A percentile compares a stretch with the other conserved stretches of the same genome.
phyloP scores from a whole-genome alignment of 179 eudicot species.

The Nepenthes alata region DNA sequence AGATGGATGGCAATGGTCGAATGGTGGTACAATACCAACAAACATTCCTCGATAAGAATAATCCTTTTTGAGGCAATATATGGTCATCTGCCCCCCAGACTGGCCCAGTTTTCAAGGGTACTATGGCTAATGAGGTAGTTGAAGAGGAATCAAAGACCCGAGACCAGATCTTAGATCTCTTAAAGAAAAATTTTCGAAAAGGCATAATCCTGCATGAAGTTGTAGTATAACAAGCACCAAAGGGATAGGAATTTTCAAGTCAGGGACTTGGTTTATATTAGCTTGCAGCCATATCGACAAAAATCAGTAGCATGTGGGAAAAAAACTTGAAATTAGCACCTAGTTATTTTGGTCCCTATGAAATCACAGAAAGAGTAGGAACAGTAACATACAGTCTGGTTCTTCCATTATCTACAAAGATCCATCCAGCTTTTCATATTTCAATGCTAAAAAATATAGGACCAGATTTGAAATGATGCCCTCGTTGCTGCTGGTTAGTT shows the following conservation, averaged over 20 bases:
- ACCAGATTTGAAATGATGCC: too few species aligned
- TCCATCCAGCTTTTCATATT: background rate
- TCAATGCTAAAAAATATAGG: background rate
- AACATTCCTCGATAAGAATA: background rate
- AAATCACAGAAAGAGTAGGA: background rate
- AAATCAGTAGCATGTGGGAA: background rate
- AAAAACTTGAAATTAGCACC: background rate
- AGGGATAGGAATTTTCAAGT: too few species aligned
- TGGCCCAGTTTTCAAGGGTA: background rate
- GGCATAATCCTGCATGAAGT: background rate
- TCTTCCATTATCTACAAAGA: background rate
- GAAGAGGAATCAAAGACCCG: background rate
- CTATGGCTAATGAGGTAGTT: background rate
- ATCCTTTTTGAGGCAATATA: background rate
- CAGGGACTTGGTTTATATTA: too few species aligned
- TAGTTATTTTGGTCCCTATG: background rate
- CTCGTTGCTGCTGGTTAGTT: too few species aligned
- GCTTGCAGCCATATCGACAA: too few species aligned
- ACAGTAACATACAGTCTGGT: background rate
- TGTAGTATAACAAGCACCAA: too few species aligned
- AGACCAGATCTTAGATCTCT: too few species aligned
- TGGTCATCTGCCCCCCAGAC: background rate
- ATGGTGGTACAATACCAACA: constrained; percentile 4
- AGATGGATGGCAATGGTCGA: background rate
- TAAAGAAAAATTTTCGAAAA: background rate